A percentile compares a stretch with the other conserved stretches of the same genome.
These are phyloP conservation scores for Puccinia horiana DNA, from an alignment of 1,284 basidiomycete species.

Conservation along the genomic window DNA sequence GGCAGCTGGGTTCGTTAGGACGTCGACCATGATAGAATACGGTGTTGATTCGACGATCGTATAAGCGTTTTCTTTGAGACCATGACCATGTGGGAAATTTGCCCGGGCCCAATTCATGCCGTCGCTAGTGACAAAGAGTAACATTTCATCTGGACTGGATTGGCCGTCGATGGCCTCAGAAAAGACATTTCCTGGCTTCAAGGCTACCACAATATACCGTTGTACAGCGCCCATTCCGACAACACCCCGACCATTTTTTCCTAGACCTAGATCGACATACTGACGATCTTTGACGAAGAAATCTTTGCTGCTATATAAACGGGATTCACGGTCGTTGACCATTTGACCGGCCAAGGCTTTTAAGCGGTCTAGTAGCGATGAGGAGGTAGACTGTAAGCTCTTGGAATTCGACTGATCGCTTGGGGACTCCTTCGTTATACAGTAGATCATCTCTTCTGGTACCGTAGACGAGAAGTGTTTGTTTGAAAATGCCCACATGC, in stretches of 20 bases:
- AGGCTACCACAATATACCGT: constrained; percentile 83
- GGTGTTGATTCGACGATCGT: constrained; percentile 91
- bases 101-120: constrained; percentile 77
- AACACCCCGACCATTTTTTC: constrained; percentile 78
- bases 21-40: constrained; percentile 90
- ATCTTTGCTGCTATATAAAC: constrained; percentile 77
- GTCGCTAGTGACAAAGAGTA: constrained; percentile 80
- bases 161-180: constrained; percentile 7
- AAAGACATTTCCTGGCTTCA: constrained; percentile 62
- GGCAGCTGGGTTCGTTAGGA: constrained; percentile 72
- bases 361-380: constrained; percentile 27
- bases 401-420: constrained; percentile 34
- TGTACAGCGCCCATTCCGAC: constrained; percentile 84
- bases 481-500: constrained; percentile 82
- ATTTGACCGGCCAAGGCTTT: constrained; percentile 41
- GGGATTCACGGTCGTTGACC: constrained; percentile 63
- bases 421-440: constrained; percentile 72
- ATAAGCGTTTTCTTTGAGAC: constrained; percentile 83
- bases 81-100: constrained; percentile 80
- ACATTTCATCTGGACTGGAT: constrained; percentile 69
- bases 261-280: constrained; percentile 76
- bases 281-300: constrained; percentile 71
- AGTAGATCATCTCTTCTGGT: constrained; percentile 74
- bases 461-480: constrained; percentile 74
- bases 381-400: constrained; percentile 54